Evolutionary conservation across 1,139 yeast species (phyloP).

Genomic region (Candida neerlandica): DNA sequence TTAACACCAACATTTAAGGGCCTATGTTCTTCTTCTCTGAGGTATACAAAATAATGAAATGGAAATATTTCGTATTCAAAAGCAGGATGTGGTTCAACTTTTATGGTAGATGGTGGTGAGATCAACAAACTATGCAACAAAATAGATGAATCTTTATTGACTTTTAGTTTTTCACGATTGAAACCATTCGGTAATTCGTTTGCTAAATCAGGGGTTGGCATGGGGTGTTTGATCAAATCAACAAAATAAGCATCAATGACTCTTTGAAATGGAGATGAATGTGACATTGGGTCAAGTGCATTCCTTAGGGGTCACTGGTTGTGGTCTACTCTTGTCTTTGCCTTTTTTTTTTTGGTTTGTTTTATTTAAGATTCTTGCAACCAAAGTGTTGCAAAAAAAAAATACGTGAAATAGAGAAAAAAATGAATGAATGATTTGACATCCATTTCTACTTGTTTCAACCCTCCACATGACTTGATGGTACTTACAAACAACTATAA

Average conservation of each 20-base stretch:
- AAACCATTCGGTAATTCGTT: background rate
- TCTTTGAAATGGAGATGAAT: background rate
- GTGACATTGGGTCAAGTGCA: background rate
- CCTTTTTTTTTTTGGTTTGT: background rate
- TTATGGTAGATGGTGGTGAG: background rate
- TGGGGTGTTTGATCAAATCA: background rate
- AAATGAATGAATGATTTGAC: no score
- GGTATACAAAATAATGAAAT: constrained; percentile 3
- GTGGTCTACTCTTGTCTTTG: background rate
- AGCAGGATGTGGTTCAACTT: background rate
- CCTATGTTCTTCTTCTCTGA: background rate
- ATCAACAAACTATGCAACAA: constrained; percentile 2
- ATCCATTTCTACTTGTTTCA: no score
- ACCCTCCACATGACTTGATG: no score
- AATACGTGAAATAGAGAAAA: no score
- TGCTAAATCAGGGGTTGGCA: background rate
- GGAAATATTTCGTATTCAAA: background rate
- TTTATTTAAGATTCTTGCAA: no score
- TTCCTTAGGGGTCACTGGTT: background rate
- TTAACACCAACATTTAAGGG: no score
- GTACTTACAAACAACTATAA: no score
- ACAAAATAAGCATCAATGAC: background rate
- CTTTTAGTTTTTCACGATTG: constrained; percentile 5
- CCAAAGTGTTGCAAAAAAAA: no score
- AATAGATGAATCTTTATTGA: constrained; percentile 4